Evolutionary conservation across 495 filamentous ascomycete genomes (phyloP), one percentile per base, ranked within the genome.

Genomic region (Pseudevernia furfuracea): DNA sequence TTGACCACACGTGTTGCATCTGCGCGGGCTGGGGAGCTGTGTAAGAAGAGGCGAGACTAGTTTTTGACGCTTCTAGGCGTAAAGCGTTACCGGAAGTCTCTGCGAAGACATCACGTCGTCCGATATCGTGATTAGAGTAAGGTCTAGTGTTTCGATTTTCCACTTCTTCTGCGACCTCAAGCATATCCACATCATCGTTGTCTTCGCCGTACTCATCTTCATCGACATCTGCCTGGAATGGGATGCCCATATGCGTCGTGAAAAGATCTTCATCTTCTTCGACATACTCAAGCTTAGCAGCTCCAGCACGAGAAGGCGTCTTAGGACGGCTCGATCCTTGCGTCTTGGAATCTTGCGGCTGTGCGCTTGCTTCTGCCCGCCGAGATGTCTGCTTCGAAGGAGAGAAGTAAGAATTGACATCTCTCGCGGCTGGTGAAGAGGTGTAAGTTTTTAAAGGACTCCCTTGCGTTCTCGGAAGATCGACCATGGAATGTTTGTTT

Each of bases 1-100:
- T 78, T 21, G 92, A 96, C 94, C 94, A 99, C 12, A 83, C 78
- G 68, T 85, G 77, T 36, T 76, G 77, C 76, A 81, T 79, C 59
- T 73, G 78, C 64, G 68, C 71, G 70, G 60, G 43, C 55, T 70
- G 41, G 43, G 46, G 61, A 65, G 66, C 37, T 65, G 63, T 39
- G 44, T 44, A 48, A 37, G 56, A 38, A 59, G 67, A 61, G 44
- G 59, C 49, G 17, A 38, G 53, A 44, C 23, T 61, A 39, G 49
- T 17, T 64, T 69, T 63, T 15, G 44, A 34, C 34, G 63, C 19
- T 23, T 71, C 64, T 36, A 57, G 39, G 32, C 59, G 57, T 37
- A 64, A 58, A 25, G 68, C 67, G 65, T 87, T 87, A 32, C 80
- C 80, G 15, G 82, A 82, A 3, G 79, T 84, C 71, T 85, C 83